Percentiles rank a stretch among this genome's conserved stretches.
These are phyloP conservation scores for Colletotrichum agaves DNA, from an alignment of 2,329 filamentous ascomycete genomes.

Conservation along the genomic window DNA sequence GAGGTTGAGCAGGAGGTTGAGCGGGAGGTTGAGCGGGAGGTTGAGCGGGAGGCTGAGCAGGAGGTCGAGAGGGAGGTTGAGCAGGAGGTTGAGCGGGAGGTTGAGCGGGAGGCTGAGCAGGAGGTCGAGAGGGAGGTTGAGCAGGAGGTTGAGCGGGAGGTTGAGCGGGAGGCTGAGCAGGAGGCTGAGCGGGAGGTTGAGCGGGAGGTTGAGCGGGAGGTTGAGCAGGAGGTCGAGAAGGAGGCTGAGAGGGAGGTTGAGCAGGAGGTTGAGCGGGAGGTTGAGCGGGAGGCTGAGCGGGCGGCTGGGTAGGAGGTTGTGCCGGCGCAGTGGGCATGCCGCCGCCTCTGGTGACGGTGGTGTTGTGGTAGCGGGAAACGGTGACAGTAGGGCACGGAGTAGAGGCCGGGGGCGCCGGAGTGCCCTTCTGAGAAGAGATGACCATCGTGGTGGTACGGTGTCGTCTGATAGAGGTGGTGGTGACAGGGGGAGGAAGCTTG, in stretches of 20 bases:
- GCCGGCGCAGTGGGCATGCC: conserved; percentile 4
- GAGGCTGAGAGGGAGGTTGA: background rate
- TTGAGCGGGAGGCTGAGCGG: background rate
- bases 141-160: background rate
- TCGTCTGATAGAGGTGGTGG: conserved; percentile 2
- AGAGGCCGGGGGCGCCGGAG: background rate
- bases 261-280: background rate
- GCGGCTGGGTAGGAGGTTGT: background rate
- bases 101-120: background rate
- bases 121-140: background rate
- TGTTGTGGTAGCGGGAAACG: background rate
- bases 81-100: background rate
- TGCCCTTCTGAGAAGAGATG: conserved; percentile 4
- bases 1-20: background rate
- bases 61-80: background rate
- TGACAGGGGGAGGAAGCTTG: background rate
- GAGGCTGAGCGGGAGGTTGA: background rate
- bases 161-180: background rate
- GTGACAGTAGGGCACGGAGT: conserved; percentile 16
- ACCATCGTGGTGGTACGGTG: background rate
- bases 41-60: background rate
- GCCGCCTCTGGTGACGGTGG: background rate
- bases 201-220: background rate
- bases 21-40: background rate
- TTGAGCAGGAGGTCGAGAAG: background rate